These are phyloP conservation scores for Kodamaea sp. DNA, from an alignment of 1,139 yeast species.

Conservation along the genomic window DNA sequence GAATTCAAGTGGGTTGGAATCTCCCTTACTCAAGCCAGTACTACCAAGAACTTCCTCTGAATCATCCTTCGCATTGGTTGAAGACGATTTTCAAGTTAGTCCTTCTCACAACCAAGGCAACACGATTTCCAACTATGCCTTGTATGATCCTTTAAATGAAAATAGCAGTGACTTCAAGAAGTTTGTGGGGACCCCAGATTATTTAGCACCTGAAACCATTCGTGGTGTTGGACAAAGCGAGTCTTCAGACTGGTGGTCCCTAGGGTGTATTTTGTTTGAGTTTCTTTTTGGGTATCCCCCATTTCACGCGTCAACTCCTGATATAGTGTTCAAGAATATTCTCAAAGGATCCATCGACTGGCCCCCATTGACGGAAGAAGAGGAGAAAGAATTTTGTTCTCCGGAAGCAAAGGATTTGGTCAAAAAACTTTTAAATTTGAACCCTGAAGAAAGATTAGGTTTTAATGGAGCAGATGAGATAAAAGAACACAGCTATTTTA, in stretches of 20 bases:
- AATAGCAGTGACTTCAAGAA: constrained; percentile 43
- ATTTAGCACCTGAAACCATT: constrained; percentile 95
- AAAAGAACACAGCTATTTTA: constrained; percentile 73
- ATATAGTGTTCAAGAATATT: constrained; percentile 79
- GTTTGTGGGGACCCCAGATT: constrained; percentile 97
- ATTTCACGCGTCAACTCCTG: constrained; percentile 82
- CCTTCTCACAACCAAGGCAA: constrained; percentile 24
- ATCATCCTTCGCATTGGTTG: constrained; percentile 54
- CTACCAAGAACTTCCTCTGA: constrained; percentile 54
- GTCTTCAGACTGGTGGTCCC: constrained; percentile 97
- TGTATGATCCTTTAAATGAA: constrained; percentile 68
- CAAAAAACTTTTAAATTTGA: constrained; percentile 55
- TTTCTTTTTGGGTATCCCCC: constrained; percentile 94
- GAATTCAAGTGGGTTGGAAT: constrained; percentile 42
- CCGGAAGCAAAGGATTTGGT: constrained; percentile 77
- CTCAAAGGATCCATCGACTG: constrained; percentile 74
- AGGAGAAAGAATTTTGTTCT: constrained; percentile 55
- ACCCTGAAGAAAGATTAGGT: constrained; percentile 73
- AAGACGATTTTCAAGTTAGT: constrained; percentile 42
- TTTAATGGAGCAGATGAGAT: constrained; percentile 77
- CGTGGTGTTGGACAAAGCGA: constrained; percentile 83
- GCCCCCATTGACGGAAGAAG: constrained; percentile 65
- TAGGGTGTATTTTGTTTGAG: constrained; percentile 94
- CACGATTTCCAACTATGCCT: constrained; percentile 50
- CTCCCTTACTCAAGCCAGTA: constrained; percentile 52